Evolutionary conservation across 768 basidiomycete species (phyloP), one percentile per base, ranked within the genome.

Genomic region (Russula ochroleuca): DNA sequence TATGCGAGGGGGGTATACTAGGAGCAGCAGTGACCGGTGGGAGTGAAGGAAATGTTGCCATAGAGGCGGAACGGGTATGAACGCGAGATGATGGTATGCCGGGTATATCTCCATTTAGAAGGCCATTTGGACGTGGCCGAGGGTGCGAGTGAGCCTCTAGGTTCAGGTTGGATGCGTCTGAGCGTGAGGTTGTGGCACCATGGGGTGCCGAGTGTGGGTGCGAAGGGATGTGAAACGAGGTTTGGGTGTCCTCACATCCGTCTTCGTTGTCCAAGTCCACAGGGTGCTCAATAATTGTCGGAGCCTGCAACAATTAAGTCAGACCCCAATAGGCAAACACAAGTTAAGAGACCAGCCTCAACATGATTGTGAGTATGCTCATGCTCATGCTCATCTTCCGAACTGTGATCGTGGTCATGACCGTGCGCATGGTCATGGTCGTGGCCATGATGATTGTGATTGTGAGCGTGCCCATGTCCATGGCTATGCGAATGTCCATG

Each of bases 401-500:
- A 45, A 43, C 19, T 55, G 41, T 61, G 65, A 31, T 35, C 8
- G 19, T 52, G 55, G 28, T 51, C 4, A 40, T 62, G 50, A 9
- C 54, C 51, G 40, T 68, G 65, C 33, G 48, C 68, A 59, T 74
- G 72, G 31, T 73, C 53, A 60, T 70, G 69, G n/a, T 23, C 62
- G 40, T 68, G 61, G 3, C 68, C 67, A 61, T 75, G 75, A 28
- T 55, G 43, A 61, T 15, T 57, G 13, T 60, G 69, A 17, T 56
- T 45, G 65, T 78, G 76, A 11, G 67, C 70, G 61, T 75, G 71
- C 25, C 67, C 69, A 59, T 75, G 70, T 11, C 70, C 67, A 52
- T 75, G 78, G 28, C 74, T 68, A 61, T 76, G 76, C 57, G 81
- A 82, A 72, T 88, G 87, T 7, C 83, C 83, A 77, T 91, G 90